Conservation (phyloP, 129 eudicot genomes). For the Kitagawia praeruptora region DNA sequence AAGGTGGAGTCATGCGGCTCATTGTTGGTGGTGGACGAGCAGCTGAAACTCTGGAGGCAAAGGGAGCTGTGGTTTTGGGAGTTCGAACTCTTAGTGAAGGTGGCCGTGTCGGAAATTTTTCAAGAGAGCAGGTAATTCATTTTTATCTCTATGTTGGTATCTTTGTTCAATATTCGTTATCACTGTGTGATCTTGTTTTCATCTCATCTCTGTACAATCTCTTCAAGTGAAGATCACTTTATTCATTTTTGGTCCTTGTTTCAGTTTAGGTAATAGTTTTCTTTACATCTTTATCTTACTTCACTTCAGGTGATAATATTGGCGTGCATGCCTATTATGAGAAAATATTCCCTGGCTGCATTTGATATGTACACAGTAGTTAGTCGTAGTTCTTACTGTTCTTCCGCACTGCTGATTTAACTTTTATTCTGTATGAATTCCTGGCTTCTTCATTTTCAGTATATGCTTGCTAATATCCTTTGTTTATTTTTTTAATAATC, state of each 20-base stretch:
- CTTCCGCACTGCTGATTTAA: not conserved
- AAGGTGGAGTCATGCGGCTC: slow-evolving; percentile 96
- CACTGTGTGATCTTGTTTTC: not conserved
- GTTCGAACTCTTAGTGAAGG: slow-evolving; percentile 98
- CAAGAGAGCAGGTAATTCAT: slow-evolving; percentile 81
- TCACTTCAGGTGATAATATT: not conserved
- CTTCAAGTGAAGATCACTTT: not conserved
- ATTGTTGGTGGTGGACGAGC: slow-evolving; percentile 99
- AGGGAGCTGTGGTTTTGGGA: slow-evolving; percentile 90
- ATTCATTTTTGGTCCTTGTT: not conserved
- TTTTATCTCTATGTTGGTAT: not conserved
- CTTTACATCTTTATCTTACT: not conserved
- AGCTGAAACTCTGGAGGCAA: slow-evolving; percentile 62
- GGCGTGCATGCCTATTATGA: not conserved
- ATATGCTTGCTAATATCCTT: not conserved
- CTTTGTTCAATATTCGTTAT: not conserved
- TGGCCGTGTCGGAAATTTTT: slow-evolving; percentile 92
- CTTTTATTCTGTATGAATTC: not conserved
- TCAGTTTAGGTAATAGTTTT: not conserved
- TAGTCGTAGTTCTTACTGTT: not conserved
- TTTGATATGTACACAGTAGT: not conserved
- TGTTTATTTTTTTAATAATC: slow-evolving; percentile 10
- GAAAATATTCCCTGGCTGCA: not conserved
- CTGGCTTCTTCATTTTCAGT: not conserved
- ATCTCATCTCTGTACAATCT: not conserved